Evolutionary conservation across 2,329 filamentous ascomycete species (phyloP).

Genomic region (Trichoderma afroharzianum): DNA sequence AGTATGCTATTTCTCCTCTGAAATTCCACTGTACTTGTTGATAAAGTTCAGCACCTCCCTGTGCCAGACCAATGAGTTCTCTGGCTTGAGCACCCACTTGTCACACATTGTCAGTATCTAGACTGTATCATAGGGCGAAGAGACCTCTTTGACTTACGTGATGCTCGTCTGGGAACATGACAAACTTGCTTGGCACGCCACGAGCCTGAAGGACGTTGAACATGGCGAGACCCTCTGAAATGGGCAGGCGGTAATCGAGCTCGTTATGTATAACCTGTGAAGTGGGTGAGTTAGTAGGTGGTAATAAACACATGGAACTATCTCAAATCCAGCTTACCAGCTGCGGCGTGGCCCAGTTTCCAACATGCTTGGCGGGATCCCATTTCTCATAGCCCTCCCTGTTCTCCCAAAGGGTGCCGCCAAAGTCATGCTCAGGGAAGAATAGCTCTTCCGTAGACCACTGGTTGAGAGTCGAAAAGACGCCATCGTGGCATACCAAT

Average conservation of each 20-base stretch:
- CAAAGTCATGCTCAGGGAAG: constrained; percentile 66
- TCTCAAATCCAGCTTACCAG: constrained; percentile 50
- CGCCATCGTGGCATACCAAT: constrained; percentile 82
- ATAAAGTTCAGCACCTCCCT: constrained; percentile 77
- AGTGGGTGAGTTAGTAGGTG: constrained; percentile 13
- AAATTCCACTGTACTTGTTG: constrained; percentile 56
- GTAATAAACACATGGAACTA: not conserved
- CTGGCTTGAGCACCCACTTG: constrained; percentile 83
- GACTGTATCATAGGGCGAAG: no score
- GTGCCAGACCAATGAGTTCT: constrained; percentile 91
- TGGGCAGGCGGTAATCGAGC: constrained; percentile 81
- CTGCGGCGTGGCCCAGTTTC: constrained; percentile 81
- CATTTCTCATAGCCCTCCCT: constrained; percentile 63
- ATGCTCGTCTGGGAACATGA: constrained; percentile 77
- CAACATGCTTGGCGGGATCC: constrained; percentile 61
- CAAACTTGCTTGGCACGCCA: constrained; percentile 70
- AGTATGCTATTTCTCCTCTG: constrained; percentile 20
- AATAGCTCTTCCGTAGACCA: constrained; percentile 67
- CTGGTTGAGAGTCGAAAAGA: constrained; percentile 68
- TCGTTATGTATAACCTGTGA: constrained; percentile 72
- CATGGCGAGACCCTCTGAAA: constrained; percentile 77
- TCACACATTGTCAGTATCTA: not conserved
- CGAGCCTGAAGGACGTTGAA: constrained; percentile 81
- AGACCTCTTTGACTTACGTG: constrained; percentile 37
- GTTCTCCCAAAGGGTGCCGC: constrained; percentile 58